Conservation (phyloP, 2,329 filamentous ascomycete species). For the Pseudocercospora pini-densiflorae region DNA sequence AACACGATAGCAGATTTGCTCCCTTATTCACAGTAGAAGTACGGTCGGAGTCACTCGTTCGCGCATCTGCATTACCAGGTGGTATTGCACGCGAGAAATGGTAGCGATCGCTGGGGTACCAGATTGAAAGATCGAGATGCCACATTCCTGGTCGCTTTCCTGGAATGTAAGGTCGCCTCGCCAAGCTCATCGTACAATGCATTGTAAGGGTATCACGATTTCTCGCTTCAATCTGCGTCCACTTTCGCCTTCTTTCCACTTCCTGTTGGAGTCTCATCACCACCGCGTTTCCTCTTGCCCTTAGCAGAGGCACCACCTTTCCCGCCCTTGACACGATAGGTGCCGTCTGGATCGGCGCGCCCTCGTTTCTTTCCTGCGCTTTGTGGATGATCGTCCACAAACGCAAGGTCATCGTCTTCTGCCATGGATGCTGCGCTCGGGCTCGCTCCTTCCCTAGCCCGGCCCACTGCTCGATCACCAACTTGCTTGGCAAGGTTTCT, state of each 20-base stretch:
- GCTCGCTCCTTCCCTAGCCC: slow-evolving; percentile 40
- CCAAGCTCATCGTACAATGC: not conserved
- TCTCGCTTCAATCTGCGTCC: slow-evolving; percentile 18
- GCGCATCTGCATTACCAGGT: too few species aligned
- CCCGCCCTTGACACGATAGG: slow-evolving; percentile 55
- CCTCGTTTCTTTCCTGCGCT: slow-evolving; percentile 40
- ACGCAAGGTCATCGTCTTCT: slow-evolving; percentile 45
- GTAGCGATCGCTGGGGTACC: not conserved
- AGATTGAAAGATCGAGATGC: not conserved
- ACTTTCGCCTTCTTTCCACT: slow-evolving; percentile 32
- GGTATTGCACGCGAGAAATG: not conserved
- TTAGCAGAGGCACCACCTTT: slow-evolving; percentile 48
- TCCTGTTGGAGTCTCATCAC: slow-evolving; percentile 25
- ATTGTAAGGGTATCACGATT: not conserved
- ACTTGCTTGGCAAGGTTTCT: slow-evolving; percentile 42
- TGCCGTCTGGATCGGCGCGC: slow-evolving; percentile 44
- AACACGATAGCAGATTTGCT: too few species aligned
- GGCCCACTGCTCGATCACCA: slow-evolving; percentile 41
- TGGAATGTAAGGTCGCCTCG: not conserved
- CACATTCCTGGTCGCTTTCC: not conserved
- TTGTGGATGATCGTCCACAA: slow-evolving; percentile 29
- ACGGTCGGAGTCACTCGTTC: too few species aligned
- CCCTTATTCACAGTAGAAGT: not conserved
- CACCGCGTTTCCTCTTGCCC: slow-evolving; percentile 40
- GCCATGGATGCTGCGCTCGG: slow-evolving; percentile 42